Base-by-base conservation (phyloP, 768 basidiomycete genomes). In the Candolleomyces aberdarensis region DNA sequence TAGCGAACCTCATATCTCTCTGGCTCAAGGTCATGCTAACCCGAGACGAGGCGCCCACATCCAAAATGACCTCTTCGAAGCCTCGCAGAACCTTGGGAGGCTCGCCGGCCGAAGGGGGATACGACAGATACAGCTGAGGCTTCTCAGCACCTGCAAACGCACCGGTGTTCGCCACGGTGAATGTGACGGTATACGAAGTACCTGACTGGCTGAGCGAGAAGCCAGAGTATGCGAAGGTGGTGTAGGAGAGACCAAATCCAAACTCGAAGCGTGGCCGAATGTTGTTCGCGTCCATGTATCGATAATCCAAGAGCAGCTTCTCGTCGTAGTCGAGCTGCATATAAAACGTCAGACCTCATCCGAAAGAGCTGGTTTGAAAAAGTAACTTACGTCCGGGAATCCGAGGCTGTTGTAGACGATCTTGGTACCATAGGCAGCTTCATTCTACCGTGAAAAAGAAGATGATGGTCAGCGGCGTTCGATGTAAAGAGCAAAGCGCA, bases 181-280 rank as follows among this genome's bases (percentile, higher is more conserved):
- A 85, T 1, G 72, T 71, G 17, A 84, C 65, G 3, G 70, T 64
- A 47, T 72, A 69, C 0, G 73, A 71, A n/a, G 72, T 67, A 15
- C 70, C 71, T 3, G 76, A 73, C 13, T 72, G 58, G 8, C 69
- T 50, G 51, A 84, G 73, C 3, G 76, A 67, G 46, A 89, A 70
- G 19, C 75, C 71, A 9, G 85, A 83, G 70, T 89, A 91, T 3
- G 77, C 68, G 71, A 92, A 93, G 0, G 80, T 83, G 51, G 91
- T 90, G 71, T 91, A 93, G 3, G 83, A 85, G 14, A 92, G 75
- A 1, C 90, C 90, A 68, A 83, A 90, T 4, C 89, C 89, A 70
- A 91, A 91, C 65, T 85, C 81, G 67, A 78, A 87, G 47, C 82
- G 79, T 0, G 86, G 86, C 0, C 65, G 69, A 56, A 86, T 83